phyloP scores from a whole-genome alignment of 371 early-diverging fungal genomes.

The Actinomucor elegans region DNA sequence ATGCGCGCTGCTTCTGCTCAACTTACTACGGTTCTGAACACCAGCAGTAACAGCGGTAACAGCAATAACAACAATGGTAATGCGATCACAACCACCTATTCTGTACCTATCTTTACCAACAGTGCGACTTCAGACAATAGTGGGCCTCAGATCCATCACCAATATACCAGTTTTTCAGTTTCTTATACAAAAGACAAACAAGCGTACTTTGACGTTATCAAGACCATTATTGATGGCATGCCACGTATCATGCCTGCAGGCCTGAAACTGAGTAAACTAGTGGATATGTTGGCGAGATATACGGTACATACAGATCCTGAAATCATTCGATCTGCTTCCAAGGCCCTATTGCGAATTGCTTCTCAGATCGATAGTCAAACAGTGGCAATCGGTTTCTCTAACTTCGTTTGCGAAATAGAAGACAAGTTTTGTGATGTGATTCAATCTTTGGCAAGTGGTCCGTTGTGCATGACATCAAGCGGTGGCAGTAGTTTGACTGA shows the following conservation, averaged over 20 bases:
- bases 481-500: constrained; percentile 12
- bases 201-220: constrained; percentile 66
- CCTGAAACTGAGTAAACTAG: constrained; percentile 55
- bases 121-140: constrained; percentile 18
- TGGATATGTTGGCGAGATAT: constrained; percentile 80
- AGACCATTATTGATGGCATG: constrained; percentile 66
- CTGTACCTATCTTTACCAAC: constrained; percentile 39
- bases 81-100: constrained; percentile 24
- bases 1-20: constrained; percentile 34
- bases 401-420: constrained; percentile 60
- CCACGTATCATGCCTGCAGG: constrained; percentile 77
- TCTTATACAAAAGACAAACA: constrained; percentile 69
- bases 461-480: constrained; percentile 5
- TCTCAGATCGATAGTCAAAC: constrained; percentile 63
- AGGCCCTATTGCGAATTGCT: constrained; percentile 69
- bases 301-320: constrained; percentile 82
- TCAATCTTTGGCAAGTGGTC: constrained; percentile 41
- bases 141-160: constrained; percentile 56
- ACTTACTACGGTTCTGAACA: too few relatives aligned
- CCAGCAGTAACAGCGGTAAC: constrained; percentile 1
- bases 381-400: constrained; percentile 56
- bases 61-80: constrained; percentile 1
- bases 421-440: constrained; percentile 61
- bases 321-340: constrained; percentile 66
- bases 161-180: constrained; percentile 59